Base-by-base conservation (phyloP, 441 rosid species). In the Populus hybrid region DNA sequence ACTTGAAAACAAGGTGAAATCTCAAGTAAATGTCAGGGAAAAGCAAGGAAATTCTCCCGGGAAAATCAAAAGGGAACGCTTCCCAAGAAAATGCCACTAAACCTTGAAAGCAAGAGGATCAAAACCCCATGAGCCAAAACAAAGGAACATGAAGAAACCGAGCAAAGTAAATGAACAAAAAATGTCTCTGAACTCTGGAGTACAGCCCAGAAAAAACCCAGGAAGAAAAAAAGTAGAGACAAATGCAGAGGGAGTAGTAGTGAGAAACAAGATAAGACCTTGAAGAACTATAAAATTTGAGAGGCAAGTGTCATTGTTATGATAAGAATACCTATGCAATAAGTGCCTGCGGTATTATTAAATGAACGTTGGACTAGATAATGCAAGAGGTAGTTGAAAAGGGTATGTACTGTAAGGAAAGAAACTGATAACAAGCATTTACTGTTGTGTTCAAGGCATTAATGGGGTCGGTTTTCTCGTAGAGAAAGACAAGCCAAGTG, bases 351-450 rank as follows among this genome's bases (percentile, higher is more conserved):
- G 80, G 70, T 24, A 66, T 14, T 65, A 75, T 30, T 72, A 77
- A 68, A 78, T 57, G 73, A 40, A 38, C 26, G 69, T 16, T 40
- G 35, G 57, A 42, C 61, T 11, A 40, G 14, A 71, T 67, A 73
- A 64, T 77, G 69, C 70, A 70, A 75, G 82, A 28, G 79, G 85
- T 64, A 10, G 86, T 84, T 87, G 80, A 74, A 74, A 67, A 72
- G 21, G n/a, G 69, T 21, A 75, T 74, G 78, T 19, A 79, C 67
- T 46, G 57, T 14, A 46, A 77, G 66, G 19, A 63, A 16, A 72
- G 67, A 76, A 50, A 26, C 70, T 14, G 78, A 72, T 69, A 66
- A 42, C 72, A 63, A 32, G 80, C 76, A 72, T 46, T 78, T 72
- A 72, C 72, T 32, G 34, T 12, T 53, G 21, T 72, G 26, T 28